Base-by-base conservation (phyloP, 805 yeast genomes). In the Kuraishia floccosa region DNA sequence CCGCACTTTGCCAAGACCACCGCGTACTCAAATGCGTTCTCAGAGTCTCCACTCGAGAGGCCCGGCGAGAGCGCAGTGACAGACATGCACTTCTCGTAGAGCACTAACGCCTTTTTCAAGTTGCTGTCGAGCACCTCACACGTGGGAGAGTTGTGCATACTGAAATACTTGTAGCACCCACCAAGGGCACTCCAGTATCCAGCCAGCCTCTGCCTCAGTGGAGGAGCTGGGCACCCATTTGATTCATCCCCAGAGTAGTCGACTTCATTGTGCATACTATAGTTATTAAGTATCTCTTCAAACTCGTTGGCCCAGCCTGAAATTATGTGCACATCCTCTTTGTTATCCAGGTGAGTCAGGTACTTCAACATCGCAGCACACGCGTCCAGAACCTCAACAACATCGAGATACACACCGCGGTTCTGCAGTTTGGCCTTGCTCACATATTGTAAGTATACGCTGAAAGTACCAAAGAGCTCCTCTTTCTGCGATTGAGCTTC, bases 401-500 rank as follows among this genome's bases (percentile, higher is more conserved):
- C 18, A 17, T 30, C 31, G n/a, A 9, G 9, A n/a, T 9, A 30
- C 21, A 5, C 14, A 20, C 26, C 26, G 11, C 11, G 23, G 25
- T 22, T 22, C 16, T 16, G 31, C 14, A 6, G n/a, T n/a, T 16
- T 23, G 11, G 14, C 27, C 23, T 30, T 30, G n/a, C 12, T 4
- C 16, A 25, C 21, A n/a, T 30, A 30, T 15, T 23, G 15, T 16
- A 30, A n/a, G 22, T 30, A 30, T 6, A 30, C 31, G 8, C 15
- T 17, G 26, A 30, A 30, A 4, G 31, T 17, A 11, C 23, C 31
- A 30, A 17, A 11, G 23, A 23, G 17, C 31, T 30, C 31, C 10
- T 16, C 27, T 3, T 6, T 5, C 11, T n/a, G 15, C 21, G 12
- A 16, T 7, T 7, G 4, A 4, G n/a, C 14, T n/a, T 23, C 27